phyloP scores from a whole-genome alignment of 2,329 filamentous ascomycete species.

The Aspergillus terreus region DNA sequence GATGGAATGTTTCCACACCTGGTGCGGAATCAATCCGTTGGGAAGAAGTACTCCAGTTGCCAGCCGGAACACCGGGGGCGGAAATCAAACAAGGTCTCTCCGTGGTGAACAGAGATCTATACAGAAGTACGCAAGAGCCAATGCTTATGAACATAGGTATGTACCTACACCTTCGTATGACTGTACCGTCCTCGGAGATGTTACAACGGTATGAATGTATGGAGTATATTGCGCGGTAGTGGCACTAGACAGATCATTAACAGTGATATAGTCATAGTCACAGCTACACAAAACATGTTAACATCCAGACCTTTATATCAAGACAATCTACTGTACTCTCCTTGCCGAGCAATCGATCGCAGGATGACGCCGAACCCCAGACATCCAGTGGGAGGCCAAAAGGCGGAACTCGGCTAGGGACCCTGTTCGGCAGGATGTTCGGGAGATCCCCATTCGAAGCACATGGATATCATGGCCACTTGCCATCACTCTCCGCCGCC shows the following conservation, averaged over 20 bases:
- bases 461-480: constrained; percentile 1
- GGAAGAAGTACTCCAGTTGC: not conserved
- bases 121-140: too few species aligned
- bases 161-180: too few species aligned
- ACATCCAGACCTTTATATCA: not conserved
- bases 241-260: too few species aligned
- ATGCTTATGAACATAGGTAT: too few species aligned
- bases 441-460: constrained; percentile 20
- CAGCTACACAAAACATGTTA: too few species aligned
- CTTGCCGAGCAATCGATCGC: not conserved
- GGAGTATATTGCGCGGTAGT: too few species aligned
- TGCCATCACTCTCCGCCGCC: constrained; percentile 10
- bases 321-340: not conserved
- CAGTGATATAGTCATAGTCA: too few species aligned
- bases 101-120: not conserved
- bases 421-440: constrained; percentile 19
- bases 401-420: constrained; percentile 24
- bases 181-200: too few species aligned
- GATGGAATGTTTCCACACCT: not conserved
- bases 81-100: not conserved
- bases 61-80: not conserved
- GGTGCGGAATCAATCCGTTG: not conserved
- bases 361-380: not conserved
- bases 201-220: too few species aligned
- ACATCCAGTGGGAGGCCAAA: not conserved